Conservation (phyloP, 2,329 filamentous ascomycete species). For the Ascochyta viciae-villosae region DNA sequence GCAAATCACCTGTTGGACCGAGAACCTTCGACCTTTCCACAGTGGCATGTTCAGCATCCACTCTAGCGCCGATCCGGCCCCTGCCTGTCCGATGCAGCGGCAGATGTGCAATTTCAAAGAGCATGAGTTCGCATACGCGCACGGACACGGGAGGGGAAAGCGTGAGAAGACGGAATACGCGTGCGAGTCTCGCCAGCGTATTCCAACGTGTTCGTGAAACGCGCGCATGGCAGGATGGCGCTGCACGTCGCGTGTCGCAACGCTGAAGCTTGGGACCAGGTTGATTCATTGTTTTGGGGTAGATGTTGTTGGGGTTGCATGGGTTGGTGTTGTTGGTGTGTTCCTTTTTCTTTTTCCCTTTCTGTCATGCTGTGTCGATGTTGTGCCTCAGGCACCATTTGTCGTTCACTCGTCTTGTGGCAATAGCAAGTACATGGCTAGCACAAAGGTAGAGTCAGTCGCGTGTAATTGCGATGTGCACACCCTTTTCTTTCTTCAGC, state of each 20-base stretch:
- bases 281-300: slow-evolving; percentile 1
- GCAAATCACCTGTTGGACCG: too few relatives aligned
- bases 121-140: slow-evolving; percentile 16
- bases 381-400: slow-evolving; percentile 6
- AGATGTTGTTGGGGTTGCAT: neutral
- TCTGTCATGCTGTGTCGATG: neutral
- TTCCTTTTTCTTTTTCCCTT: neutral
- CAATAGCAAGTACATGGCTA: neutral
- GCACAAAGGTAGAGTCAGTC: slow-evolving; percentile 10
- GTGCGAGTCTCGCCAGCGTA: slow-evolving; percentile 1
- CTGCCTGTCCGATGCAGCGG: neutral
- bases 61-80: slow-evolving; percentile 6
- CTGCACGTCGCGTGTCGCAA: neutral
- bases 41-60: neutral
- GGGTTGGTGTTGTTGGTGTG: neutral
- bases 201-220: slow-evolving; percentile 6
- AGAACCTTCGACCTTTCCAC: too few relatives aligned
- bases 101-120: slow-evolving; percentile 5
- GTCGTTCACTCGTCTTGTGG: neutral
- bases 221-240: neutral
- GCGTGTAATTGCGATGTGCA: slow-evolving; percentile 17
- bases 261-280: slow-evolving; percentile 1
- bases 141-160: neutral
- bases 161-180: neutral
- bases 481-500: neutral